phyloP scores from a whole-genome alignment of 345 rosid species.

The Crucihimalaya himalaica region DNA sequence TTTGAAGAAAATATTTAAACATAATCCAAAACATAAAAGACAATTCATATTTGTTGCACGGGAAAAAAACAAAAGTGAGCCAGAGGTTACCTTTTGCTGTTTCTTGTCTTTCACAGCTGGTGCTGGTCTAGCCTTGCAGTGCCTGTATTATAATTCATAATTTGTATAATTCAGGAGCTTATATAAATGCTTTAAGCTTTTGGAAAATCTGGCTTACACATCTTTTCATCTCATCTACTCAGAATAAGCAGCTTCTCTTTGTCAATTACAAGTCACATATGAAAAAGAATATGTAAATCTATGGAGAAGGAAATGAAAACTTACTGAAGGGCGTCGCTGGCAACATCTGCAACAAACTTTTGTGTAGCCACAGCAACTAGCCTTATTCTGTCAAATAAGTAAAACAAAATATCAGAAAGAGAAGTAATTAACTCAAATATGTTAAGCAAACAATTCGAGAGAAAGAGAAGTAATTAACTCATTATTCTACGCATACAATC shows the following conservation, averaged over 20 bases:
- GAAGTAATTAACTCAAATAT: too few species aligned
- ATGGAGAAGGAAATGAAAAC: conserved; percentile 23
- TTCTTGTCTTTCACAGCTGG: conserved; percentile 91
- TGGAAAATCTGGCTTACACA: not conserved
- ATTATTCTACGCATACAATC: not conserved
- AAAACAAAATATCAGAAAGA: conserved; percentile 12
- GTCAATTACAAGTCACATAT: not conserved
- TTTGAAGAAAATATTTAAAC: conserved; percentile 30
- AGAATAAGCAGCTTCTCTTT: not conserved
- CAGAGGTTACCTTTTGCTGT: conserved; percentile 76
- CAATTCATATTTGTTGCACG: not conserved
- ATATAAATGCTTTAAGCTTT: not conserved
- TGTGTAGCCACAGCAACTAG: conserved; percentile 96
- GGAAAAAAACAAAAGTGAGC: not conserved
- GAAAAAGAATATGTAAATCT: not conserved
- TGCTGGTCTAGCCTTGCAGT: conserved; percentile 90
- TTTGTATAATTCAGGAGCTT: not conserved
- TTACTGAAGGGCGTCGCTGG: conserved; percentile 86
- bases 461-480: conserved; percentile 15
- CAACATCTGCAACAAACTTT: conserved; percentile 93
- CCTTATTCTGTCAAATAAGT: conserved; percentile 62
- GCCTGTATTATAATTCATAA: conserved; percentile 51
- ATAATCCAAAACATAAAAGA: not conserved
- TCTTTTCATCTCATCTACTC: not conserved
- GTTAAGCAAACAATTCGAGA: not conserved